Conservation (phyloP, 352 stramenopile genomes). For the Globisporangium radiosum region DNA sequence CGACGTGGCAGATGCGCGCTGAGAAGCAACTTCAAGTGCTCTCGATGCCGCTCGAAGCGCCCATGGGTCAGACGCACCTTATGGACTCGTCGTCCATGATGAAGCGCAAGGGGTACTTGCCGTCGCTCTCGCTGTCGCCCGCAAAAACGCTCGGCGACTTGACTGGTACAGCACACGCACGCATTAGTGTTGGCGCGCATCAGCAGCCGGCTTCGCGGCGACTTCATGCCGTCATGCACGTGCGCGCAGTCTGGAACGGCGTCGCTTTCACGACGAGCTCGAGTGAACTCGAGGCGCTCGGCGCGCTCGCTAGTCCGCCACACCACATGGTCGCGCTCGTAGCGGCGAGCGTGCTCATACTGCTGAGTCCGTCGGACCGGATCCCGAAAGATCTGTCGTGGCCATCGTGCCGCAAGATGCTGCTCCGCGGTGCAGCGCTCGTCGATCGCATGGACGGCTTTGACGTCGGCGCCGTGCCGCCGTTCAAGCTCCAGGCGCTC, state of each 20-base stretch:
- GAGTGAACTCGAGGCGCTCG: constrained; percentile 45
- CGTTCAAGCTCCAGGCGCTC: constrained; percentile 75
- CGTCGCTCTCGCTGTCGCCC: constrained; percentile 46
- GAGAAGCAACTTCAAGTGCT: constrained; percentile 65
- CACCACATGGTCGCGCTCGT: constrained; percentile 63
- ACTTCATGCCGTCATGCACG: constrained; percentile 3
- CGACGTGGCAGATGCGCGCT: constrained; percentile 53
- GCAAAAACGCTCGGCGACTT: constrained; percentile 60
- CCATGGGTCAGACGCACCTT: constrained; percentile 39
- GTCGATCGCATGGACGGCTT: constrained; percentile 39
- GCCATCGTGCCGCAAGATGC: constrained; percentile 58
- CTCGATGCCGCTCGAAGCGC: constrained; percentile 57
- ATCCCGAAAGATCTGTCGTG: constrained; percentile 70
- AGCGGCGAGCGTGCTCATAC: constrained; percentile 53
- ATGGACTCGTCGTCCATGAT: constrained; percentile 74
- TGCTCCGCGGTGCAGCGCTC: constrained; percentile 36
- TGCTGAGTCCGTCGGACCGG: constrained; percentile 60
- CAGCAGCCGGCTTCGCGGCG: constrained; percentile 8
- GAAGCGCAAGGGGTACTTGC: constrained; percentile 61
- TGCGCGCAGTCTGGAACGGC: constrained; percentile 25
- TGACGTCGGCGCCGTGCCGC: constrained; percentile 29
- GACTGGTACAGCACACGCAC: constrained; percentile 37
- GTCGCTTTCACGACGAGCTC: constrained; percentile 32
- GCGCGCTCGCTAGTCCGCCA: constrained; percentile 28
- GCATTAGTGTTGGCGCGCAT: background rate